Percentiles rank a stretch among this genome's conserved stretches.
phyloP scores from a whole-genome alignment of 1,284 basidiomycete species.

The Schizophyllum amplum region DNA sequence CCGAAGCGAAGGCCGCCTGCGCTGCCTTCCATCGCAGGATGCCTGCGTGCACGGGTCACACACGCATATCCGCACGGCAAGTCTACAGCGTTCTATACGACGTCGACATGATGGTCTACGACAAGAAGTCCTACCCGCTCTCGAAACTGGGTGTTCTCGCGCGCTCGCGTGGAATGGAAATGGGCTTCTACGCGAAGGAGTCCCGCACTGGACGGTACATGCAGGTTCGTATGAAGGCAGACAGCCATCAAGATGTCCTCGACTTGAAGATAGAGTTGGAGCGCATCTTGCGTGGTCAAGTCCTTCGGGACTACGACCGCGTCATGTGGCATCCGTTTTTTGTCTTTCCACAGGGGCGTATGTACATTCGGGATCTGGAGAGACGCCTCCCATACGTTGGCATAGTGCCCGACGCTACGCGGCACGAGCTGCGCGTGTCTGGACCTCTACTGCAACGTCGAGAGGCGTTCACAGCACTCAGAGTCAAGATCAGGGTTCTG shows the following conservation, averaged over 20 bases:
- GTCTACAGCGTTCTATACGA: conserved; percentile 37
- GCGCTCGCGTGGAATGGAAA: neutral
- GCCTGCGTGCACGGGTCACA: conserved; percentile 33
- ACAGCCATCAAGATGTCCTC: conserved; percentile 34
- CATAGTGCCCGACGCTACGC: conserved; percentile 32
- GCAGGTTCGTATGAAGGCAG: conserved; percentile 17
- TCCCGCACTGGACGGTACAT: neutral
- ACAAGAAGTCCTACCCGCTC: conserved; percentile 29
- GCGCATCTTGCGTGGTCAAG: conserved; percentile 49
- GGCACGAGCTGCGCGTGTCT: conserved; percentile 43
- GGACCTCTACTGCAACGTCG: conserved; percentile 34
- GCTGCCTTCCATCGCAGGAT: conserved; percentile 33
- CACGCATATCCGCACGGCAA: conserved; percentile 39
- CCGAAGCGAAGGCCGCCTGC: conserved; percentile 42
- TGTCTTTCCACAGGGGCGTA: conserved; percentile 26
- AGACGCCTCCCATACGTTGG: conserved; percentile 26
- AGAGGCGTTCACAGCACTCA: conserved; percentile 32
- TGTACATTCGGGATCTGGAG: conserved; percentile 38
- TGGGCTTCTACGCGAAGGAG: conserved; percentile 1
- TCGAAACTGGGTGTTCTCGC: conserved; percentile 18
- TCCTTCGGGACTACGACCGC: conserved; percentile 38
- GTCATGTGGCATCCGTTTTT: conserved; percentile 61
- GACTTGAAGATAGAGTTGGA: conserved; percentile 52
- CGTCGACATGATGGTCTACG: conserved; percentile 29
- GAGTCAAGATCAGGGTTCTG: conserved; percentile 35